Percentiles rank a stretch among this genome's conserved stretches.
These are phyloP conservation scores for Candida stauntonica DNA, from an alignment of 805 yeast species.

Conservation along the genomic window DNA sequence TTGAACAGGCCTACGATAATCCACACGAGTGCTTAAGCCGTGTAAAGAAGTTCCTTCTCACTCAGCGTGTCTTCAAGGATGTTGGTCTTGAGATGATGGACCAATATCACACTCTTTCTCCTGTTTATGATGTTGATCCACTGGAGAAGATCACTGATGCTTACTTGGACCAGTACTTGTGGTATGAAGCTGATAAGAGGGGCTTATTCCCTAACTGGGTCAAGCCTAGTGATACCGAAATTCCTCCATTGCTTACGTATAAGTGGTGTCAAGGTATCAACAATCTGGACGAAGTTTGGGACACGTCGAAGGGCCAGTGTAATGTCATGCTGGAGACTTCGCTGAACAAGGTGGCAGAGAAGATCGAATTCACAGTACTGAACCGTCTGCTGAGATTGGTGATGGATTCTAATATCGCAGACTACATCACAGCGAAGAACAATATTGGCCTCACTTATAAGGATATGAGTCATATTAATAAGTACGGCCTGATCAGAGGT, in stretches of 20 bases:
- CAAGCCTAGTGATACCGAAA: slow-evolving; percentile 90
- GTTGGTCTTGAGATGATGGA: slow-evolving; percentile 88
- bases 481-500: slow-evolving; percentile 84
- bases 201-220: slow-evolving; percentile 93
- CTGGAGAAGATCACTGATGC: slow-evolving; percentile 95
- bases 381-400: slow-evolving; percentile 77
- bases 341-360: slow-evolving; percentile 69
- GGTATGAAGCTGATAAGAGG: slow-evolving; percentile 92
- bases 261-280: slow-evolving; percentile 94
- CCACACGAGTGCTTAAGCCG: slow-evolving; percentile 91
- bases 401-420: slow-evolving; percentile 89
- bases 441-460: slow-evolving; percentile 79
- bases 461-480: slow-evolving; percentile 93
- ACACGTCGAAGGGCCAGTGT: slow-evolving; percentile 64
- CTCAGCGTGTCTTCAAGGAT: slow-evolving; percentile 91
- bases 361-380: slow-evolving; percentile 80
- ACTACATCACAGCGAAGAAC: slow-evolving; percentile 88
- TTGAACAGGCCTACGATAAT: slow-evolving; percentile 94
- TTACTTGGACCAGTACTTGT: slow-evolving; percentile 87
- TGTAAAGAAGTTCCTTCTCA: slow-evolving; percentile 72
- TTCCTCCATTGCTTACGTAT: slow-evolving; percentile 86
- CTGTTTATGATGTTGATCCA: slow-evolving; percentile 87
- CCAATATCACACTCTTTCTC: slow-evolving; percentile 74
- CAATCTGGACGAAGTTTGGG: slow-evolving; percentile 77
- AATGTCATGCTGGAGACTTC: slow-evolving; percentile 82